Conservation (phyloP, 768 basidiomycete species). For the Lactarius hengduanensis region DNA sequence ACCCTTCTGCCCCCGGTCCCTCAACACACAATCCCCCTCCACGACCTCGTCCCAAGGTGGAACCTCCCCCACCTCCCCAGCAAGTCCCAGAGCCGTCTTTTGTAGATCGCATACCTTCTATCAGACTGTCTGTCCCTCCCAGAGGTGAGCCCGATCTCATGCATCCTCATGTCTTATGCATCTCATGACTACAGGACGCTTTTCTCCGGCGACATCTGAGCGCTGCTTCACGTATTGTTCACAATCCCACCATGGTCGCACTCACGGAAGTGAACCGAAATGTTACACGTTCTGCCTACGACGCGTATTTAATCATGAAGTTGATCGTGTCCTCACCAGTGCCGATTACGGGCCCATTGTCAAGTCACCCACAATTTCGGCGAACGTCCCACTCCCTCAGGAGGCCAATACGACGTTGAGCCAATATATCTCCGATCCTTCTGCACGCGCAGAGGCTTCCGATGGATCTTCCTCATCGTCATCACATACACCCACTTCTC, state of each 20-base stretch:
- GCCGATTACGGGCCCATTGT: constrained; percentile 22
- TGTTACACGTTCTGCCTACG: constrained; percentile 42
- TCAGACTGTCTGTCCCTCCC: constrained; percentile 23
- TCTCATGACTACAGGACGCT: constrained; percentile 27
- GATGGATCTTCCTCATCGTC: constrained; percentile 15
- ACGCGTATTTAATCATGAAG: constrained; percentile 39
- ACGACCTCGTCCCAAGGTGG: constrained; percentile 10
- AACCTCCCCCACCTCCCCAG: constrained; percentile 22
- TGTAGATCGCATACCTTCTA: constrained; percentile 24
- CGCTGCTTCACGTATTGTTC: constrained; percentile 40
- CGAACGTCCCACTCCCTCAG: constrained; percentile 22
- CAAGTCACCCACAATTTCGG: constrained; percentile 22
- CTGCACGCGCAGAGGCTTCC: constrained; percentile 7
- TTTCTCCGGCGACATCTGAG: constrained; percentile 37
- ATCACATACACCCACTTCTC: constrained; percentile 3
- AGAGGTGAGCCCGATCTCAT: constrained; percentile 10
- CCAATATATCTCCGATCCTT: constrained; percentile 35
- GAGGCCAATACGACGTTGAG: constrained; percentile 29
- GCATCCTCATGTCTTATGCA: neutral
- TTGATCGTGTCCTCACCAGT: constrained; percentile 31
- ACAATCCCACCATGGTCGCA: constrained; percentile 36
- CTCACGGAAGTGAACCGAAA: constrained; percentile 35
- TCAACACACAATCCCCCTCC: constrained; percentile 11
- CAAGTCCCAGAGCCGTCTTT: constrained; percentile 20
- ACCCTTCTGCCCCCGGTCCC: constrained; percentile 10